A percentile compares a stretch with the other conserved stretches of the same genome.
phyloP scores from a whole-genome alignment of 768 basidiomycete genomes.

The Tulasnella sp. region DNA sequence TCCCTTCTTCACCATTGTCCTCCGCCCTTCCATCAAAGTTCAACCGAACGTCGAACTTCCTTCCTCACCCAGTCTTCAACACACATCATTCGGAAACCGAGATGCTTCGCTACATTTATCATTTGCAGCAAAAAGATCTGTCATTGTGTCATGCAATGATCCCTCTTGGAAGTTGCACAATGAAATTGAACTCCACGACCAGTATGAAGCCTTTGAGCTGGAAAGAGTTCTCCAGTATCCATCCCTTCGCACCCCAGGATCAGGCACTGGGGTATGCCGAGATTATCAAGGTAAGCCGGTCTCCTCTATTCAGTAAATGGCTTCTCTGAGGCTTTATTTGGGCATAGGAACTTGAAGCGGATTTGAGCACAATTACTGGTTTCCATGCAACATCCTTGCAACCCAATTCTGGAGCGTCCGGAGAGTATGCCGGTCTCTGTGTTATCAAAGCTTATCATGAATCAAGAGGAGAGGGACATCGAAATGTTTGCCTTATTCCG shows the following conservation, averaged over 20 bases:
- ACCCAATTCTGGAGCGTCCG: slow-evolving; percentile 96
- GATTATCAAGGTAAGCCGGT: slow-evolving; percentile 51
- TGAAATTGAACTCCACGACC: slow-evolving; percentile 97
- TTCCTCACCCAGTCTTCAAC: slow-evolving; percentile 88
- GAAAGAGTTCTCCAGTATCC: slow-evolving; percentile 80
- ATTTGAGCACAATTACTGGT: slow-evolving; percentile 91
- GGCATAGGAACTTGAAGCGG: slow-evolving; percentile 72
- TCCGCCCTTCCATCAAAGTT: slow-evolving; percentile 44
- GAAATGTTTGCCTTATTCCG: slow-evolving; percentile 88
- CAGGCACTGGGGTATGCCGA: slow-evolving; percentile 80
- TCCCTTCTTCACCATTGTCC: slow-evolving; percentile 24
- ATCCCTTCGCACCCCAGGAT: slow-evolving; percentile 83
- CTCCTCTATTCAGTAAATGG: too few species aligned
- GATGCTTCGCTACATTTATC: slow-evolving; percentile 93
- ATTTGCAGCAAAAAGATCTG: slow-evolving; percentile 88
- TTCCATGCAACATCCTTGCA: slow-evolving; percentile 94
- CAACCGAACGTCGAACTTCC: slow-evolving; percentile 51
- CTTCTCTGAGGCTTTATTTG: not conserved
- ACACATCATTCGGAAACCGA: slow-evolving; percentile 96
- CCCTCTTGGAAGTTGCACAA: slow-evolving; percentile 87
- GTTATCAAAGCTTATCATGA: slow-evolving; percentile 92
- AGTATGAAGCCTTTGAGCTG: slow-evolving; percentile 95
- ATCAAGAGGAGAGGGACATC: slow-evolving; percentile 68
- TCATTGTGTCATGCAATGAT: slow-evolving; percentile 95
- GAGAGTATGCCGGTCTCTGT: slow-evolving; percentile 91